phyloP scores from a whole-genome alignment of 345 rosid species.

The Bruguiera sexangula region DNA sequence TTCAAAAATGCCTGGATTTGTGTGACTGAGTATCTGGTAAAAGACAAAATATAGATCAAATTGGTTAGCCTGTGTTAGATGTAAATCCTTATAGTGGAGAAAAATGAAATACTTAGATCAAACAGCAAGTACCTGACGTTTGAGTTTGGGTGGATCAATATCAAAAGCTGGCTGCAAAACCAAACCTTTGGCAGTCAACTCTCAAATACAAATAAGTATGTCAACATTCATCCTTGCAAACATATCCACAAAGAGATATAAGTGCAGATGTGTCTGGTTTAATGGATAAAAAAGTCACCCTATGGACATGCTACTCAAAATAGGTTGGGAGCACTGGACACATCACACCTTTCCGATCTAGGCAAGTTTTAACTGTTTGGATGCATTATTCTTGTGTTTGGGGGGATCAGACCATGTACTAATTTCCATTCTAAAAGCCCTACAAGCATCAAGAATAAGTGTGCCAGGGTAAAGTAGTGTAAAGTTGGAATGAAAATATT shows the following conservation, averaged over 20 bases:
- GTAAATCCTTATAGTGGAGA: background rate
- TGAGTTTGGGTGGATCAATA: conserved; percentile 41
- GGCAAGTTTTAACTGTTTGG: no score
- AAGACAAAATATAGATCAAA: conserved; percentile 1
- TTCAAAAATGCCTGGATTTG: conserved; percentile 77
- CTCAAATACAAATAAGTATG: conserved; percentile 3
- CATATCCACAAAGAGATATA: background rate
- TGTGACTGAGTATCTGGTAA: conserved; percentile 56
- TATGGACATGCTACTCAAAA: no score
- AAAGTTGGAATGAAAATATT: no score
- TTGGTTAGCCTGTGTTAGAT: conserved; percentile 4
- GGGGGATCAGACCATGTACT: no score
- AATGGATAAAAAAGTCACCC: background rate
- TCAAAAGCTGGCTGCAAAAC: conserved; percentile 75
- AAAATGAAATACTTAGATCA: conserved; percentile 1
- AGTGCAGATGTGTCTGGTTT: background rate
- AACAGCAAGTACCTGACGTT: conserved; percentile 53
- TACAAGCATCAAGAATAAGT: no score
- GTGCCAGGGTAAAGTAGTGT: no score
- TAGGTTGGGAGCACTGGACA: no score
- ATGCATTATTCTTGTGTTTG: no score
- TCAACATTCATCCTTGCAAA: background rate
- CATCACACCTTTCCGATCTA: no score
- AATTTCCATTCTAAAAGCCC: no score
- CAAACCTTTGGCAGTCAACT: conserved; percentile 7